phyloP scores from a whole-genome alignment of 768 basidiomycete species.

The Agrocybe praecox region DNA sequence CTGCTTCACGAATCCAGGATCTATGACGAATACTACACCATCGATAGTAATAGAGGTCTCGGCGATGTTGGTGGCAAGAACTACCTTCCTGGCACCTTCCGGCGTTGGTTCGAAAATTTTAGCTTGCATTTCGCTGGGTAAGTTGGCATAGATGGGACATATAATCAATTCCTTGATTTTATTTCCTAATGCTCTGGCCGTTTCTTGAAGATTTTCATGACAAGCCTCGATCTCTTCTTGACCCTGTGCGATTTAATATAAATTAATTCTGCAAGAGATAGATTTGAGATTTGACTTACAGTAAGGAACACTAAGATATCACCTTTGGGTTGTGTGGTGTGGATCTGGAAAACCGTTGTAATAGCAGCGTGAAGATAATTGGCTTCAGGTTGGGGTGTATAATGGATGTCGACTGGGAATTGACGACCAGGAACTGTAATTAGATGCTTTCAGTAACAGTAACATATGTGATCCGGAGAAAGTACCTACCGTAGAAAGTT shows the following conservation, averaged over 20 bases:
- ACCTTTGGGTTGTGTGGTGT: slow-evolving; percentile 97
- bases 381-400: slow-evolving; percentile 98
- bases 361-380: slow-evolving; percentile 99
- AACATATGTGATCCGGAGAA: neutral
- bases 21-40: slow-evolving; percentile 98
- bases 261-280: slow-evolving; percentile 3
- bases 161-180: slow-evolving; percentile 94
- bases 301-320: slow-evolving; percentile 98
- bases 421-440: slow-evolving; percentile 88
- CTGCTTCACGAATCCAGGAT: slow-evolving; percentile 99
- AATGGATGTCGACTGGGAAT: slow-evolving; percentile 98
- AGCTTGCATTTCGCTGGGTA: slow-evolving; percentile 99
- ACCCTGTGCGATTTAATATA: slow-evolving; percentile 52
- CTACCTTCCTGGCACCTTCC: slow-evolving; percentile 94
- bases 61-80: slow-evolving; percentile 98
- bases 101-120: slow-evolving; percentile 99
- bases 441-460: neutral
- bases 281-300: slow-evolving; percentile 41
- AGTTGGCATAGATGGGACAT: slow-evolving; percentile 97
- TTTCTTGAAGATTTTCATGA: slow-evolving; percentile 95
- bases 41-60: slow-evolving; percentile 99
- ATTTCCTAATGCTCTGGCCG: slow-evolving; percentile 91
- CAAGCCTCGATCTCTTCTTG: slow-evolving; percentile 99
- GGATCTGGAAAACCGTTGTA: slow-evolving; percentile 98
- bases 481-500: slow-evolving; percentile 79